Evolutionary conservation across 2,329 filamentous ascomycete genomes (phyloP), one percentile per base, ranked within the genome.

Genomic region (Canariomyces notabilis): DNA sequence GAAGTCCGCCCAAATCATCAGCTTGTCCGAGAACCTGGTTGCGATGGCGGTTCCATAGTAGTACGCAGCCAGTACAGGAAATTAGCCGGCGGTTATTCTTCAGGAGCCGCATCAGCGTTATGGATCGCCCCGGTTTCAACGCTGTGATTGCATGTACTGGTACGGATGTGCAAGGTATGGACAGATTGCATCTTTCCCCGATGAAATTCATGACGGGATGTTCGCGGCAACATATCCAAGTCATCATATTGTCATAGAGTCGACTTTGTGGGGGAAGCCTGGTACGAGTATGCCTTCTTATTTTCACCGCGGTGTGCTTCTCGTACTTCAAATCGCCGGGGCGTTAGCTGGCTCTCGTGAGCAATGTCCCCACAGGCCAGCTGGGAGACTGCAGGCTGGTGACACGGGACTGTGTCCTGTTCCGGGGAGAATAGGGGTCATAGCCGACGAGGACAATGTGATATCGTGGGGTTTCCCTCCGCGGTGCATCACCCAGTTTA

Each of bases 401-500:
- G 35, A 20, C 22, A 46, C 7, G 38, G 38, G 5, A 42, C 42
- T 14, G 6, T 43, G 15, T 8, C 21, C 14, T 34, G 14, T 29
- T 9, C 26, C 26, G 14, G 26, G 26, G 26, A 29, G 14, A 12
- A 29, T 29, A 29, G 26, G 26, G 3, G 14, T 29, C 26, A 8
- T 29, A 9, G 26, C 32, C 4, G 35, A 37, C 9, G 8, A 19
- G 6, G 19, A 37, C 14, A 34, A 26, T 19, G 26, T 19, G 7
- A 19, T 52, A n/a, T 23, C 42, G 8, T 56, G 54, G 54, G 23
- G 41, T 11, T 43, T 32, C n/a, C 21, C 41, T 2, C 54, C 54
- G 0, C 37, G 21, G 5, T 56, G 54, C 37, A 29, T 50, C 1
- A 32, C 8, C 29, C 21, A 36, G 9, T 19, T 19, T 1, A 7